phyloP scores from a whole-genome alignment of 305 asterid genomes.

The Andrographis paniculata region DNA sequence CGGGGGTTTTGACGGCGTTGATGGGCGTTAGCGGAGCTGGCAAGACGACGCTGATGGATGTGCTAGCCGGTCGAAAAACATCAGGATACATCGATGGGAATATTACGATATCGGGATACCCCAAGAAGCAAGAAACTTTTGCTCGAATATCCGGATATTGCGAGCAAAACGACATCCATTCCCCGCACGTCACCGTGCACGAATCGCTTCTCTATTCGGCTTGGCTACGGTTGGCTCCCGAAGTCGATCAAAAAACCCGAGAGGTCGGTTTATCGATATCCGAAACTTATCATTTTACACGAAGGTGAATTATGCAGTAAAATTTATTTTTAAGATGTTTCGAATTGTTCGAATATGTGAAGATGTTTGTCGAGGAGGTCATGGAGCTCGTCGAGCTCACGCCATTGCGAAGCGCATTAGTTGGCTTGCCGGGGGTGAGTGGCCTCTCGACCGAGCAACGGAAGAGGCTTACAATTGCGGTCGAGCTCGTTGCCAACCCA shows the following conservation, averaged over 20 bases:
- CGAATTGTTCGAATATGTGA: neutral
- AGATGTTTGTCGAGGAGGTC: slow-evolving; percentile 39
- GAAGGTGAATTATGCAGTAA: neutral
- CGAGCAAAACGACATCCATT: slow-evolving; percentile 54
- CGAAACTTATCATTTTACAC: neutral
- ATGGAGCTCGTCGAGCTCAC: slow-evolving; percentile 47
- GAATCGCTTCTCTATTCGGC: slow-evolving; percentile 47
- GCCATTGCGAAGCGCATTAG: slow-evolving; percentile 29
- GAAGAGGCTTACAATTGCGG: too few species aligned
- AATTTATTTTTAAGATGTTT: neutral
- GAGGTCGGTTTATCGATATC: slow-evolving; percentile 21
- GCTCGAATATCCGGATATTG: slow-evolving; percentile 51
- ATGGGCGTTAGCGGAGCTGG: slow-evolving; percentile 70
- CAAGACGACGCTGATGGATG: slow-evolving; percentile 65
- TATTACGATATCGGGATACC: slow-evolving; percentile 46
- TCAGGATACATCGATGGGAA: slow-evolving; percentile 46
- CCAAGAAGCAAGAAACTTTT: slow-evolving; percentile 51
- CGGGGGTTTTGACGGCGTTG: slow-evolving; percentile 48
- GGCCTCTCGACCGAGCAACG: slow-evolving; percentile 45
- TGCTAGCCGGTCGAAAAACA: slow-evolving; percentile 47
- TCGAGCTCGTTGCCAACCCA: too few species aligned
- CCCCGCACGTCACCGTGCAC: slow-evolving; percentile 51
- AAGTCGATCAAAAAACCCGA: slow-evolving; percentile 29
- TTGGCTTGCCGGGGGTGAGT: slow-evolving; percentile 44
- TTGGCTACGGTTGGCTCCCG: slow-evolving; percentile 42